Evolutionary conservation across 2,329 filamentous ascomycete species (phyloP).

Genomic region (Lachnellula cervina): DNA sequence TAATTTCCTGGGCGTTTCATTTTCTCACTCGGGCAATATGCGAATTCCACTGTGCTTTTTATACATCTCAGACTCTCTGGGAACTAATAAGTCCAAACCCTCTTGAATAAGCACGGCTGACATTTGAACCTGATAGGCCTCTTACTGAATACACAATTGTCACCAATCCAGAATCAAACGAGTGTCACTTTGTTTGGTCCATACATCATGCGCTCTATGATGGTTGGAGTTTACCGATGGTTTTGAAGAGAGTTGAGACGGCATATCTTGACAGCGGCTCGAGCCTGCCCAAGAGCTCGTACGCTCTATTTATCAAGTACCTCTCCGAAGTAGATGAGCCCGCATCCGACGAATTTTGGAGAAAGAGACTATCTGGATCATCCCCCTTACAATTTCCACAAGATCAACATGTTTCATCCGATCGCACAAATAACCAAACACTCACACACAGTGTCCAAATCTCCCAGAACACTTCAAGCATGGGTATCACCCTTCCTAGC

Average conservation of each 20-base stretch:
- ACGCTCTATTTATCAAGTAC: constrained; percentile 42
- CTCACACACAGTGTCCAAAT: constrained; percentile 1
- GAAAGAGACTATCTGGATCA: constrained; percentile 38
- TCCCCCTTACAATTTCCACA: constrained; percentile 45
- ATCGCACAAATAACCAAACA: constrained; percentile 33
- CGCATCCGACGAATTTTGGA: constrained; percentile 43
- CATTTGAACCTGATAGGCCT: neutral
- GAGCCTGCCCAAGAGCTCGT: constrained; percentile 25
- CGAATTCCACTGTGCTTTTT: no score
- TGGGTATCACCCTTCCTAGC: constrained; percentile 14
- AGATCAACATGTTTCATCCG: constrained; percentile 40
- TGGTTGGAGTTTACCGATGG: constrained; percentile 41
- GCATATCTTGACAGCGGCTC: constrained; percentile 21
- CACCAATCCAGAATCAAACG: constrained; percentile 4
- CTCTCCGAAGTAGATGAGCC: constrained; percentile 37
- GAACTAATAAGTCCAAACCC: no score
- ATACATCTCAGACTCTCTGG: no score
- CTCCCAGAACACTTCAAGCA: constrained; percentile 1
- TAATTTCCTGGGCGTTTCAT: no score
- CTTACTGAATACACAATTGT: constrained; percentile 16
- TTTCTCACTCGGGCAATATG: no score
- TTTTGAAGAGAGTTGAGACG: constrained; percentile 26
- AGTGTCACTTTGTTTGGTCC: constrained; percentile 42
- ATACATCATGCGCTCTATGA: constrained; percentile 54
- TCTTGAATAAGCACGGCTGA: no score